These are phyloP conservation scores for Leccinum pachyderme DNA, from an alignment of 1,284 basidiomycete species.

Conservation along the genomic window DNA sequence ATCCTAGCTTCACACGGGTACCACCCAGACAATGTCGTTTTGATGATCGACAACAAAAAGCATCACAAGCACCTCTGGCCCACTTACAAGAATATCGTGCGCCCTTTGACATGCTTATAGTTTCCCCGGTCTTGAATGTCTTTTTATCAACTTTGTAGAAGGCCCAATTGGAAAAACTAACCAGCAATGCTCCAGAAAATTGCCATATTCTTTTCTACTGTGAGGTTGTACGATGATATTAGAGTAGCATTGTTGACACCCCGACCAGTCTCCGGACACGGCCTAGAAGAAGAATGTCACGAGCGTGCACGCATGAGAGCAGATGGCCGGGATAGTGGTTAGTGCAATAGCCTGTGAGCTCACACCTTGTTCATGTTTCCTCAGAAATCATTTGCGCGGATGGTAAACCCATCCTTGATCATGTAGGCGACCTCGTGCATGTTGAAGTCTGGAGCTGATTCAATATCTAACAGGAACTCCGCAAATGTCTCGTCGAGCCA, in stretches of 20 bases:
- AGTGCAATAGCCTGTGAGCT: not conserved
- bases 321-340: slow-evolving; percentile 38
- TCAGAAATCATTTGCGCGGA: slow-evolving; percentile 26
- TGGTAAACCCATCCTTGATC: slow-evolving; percentile 22
- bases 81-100: slow-evolving; percentile 31
- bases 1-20: slow-evolving; percentile 26
- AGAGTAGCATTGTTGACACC: not conserved
- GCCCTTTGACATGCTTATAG: not conserved
- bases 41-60: slow-evolving; percentile 31
- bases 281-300: slow-evolving; percentile 23
- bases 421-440: slow-evolving; percentile 11
- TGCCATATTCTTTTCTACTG: slow-evolving; percentile 42
- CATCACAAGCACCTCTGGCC: slow-evolving; percentile 21
- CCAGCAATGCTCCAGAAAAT: slow-evolving; percentile 24
- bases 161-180: slow-evolving; percentile 30
- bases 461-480: slow-evolving; percentile 17
- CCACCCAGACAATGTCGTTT: slow-evolving; percentile 26
- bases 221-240: slow-evolving; percentile 10
- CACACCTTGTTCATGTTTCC: not conserved
- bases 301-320: slow-evolving; percentile 25
- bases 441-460: not conserved
- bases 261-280: slow-evolving; percentile 34
- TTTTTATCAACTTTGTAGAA: slow-evolving; percentile 9
- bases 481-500: slow-evolving; percentile 19
- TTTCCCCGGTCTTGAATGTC: not conserved